phyloP scores from a whole-genome alignment of 257 asterid species.

The Penstemon eatonii region DNA sequence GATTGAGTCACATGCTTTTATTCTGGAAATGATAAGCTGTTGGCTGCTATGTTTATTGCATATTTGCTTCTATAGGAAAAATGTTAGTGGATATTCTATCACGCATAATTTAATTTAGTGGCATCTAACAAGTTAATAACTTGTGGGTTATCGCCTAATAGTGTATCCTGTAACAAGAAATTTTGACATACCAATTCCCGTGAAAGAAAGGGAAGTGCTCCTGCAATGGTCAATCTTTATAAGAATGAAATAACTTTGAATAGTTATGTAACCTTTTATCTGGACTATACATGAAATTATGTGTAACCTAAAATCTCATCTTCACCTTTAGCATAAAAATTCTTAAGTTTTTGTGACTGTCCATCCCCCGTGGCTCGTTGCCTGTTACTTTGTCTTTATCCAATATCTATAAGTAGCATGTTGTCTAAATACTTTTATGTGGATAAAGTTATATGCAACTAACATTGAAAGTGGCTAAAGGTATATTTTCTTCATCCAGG shows the following conservation, averaged over 20 bases:
- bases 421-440: constrained; percentile 19
- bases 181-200: too few relatives aligned
- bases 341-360: too few relatives aligned
- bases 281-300: too few relatives aligned
- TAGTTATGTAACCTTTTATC: too few relatives aligned
- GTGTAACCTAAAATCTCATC: too few relatives aligned
- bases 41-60: background rate
- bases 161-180: too few relatives aligned
- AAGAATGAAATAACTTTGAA: too few relatives aligned
- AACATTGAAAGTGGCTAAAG: constrained; percentile 1
- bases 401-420: background rate
- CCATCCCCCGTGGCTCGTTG: too few relatives aligned
- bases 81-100: background rate
- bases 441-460: constrained; percentile 11
- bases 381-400: background rate
- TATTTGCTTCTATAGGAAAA: constrained; percentile 16
- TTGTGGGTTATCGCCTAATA: too few relatives aligned
- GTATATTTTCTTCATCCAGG: constrained; percentile 45
- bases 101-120: background rate
- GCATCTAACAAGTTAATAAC: background rate
- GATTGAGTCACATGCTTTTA: background rate
- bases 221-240: too few relatives aligned
- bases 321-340: too few relatives aligned
- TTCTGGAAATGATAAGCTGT: background rate
- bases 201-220: too few relatives aligned